Evolutionary conservation across 768 basidiomycete genomes (phyloP).

Genomic region (Amanita rubescens): DNA sequence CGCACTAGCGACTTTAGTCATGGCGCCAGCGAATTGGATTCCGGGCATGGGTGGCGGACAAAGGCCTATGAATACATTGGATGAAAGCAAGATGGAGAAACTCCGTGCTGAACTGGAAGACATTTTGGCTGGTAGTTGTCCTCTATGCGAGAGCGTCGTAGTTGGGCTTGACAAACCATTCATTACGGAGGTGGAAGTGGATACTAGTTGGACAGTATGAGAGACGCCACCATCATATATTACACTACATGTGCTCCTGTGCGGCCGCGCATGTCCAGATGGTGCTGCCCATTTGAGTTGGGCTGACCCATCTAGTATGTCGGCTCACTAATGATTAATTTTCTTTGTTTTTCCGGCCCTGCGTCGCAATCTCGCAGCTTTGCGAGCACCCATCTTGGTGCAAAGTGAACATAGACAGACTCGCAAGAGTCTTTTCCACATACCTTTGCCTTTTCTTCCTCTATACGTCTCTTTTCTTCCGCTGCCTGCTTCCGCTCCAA

Average conservation of each 20-base stretch:
- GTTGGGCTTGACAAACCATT: conserved; percentile 85
- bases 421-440: conserved; percentile 9
- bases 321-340: conserved; percentile 65
- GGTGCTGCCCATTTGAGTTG: conserved; percentile 7
- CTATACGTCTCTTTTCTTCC: conserved; percentile 62
- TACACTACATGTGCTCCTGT: no score
- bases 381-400: conserved; percentile 71
- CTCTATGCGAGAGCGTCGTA: conserved; percentile 87
- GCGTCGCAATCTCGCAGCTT: conserved; percentile 64
- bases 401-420: conserved; percentile 5
- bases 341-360: conserved; percentile 75
- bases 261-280: no score
- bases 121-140: conserved; percentile 82
- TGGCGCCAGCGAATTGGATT: conserved; percentile 66
- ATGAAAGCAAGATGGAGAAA: conserved; percentile 59
- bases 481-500: conserved; percentile 63
- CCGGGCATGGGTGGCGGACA: conserved; percentile 55
- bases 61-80: conserved; percentile 35
- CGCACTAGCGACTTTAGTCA: conserved; percentile 79
- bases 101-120: conserved; percentile 84
- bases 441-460: conserved; percentile 62
- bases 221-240: conserved; percentile 10
- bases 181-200: conserved; percentile 67
- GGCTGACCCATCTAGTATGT: not conserved
- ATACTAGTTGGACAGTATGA: conserved; percentile 71